Base-by-base conservation (phyloP, 2,329 filamentous ascomycete genomes). In the Diaporthe vaccinii region DNA sequence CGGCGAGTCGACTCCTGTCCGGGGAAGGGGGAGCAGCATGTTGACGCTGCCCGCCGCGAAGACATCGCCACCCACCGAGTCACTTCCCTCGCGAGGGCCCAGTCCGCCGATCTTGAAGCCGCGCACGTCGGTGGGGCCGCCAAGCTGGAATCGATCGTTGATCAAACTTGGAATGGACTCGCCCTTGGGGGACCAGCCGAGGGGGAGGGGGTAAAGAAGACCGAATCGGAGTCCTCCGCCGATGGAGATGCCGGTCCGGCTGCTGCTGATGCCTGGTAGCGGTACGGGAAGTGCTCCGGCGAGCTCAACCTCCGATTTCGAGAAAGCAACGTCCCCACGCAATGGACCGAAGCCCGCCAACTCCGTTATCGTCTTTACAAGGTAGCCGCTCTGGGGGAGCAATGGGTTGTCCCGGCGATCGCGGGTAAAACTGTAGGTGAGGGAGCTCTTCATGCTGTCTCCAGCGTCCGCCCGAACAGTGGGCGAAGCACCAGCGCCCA, bases 61-160 rank as follows among this genome's bases (percentile, higher is more conserved):
- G 15, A 98, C 86, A 82, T 99, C 97, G 34, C 97, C 97, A 17
- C 97, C 97, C 0, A 98, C 91, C 0, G 96, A 92, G 84, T 99
- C 96, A 25, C 87, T 84, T 1, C 95, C 94, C 80, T 98, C 96
- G 77, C 94, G 93, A 5, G 97, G 96, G 12, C 97, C 97, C 8
- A 99, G 89, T 1, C 97, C 97, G 28, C 93, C 94, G 31, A 98
- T 90, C 75, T 95, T 93, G 88, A 99, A 99, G 2, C 97, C 97
- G 73, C 97, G 94, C 20, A 99, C 94, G 81, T 98, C 96, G 4
- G 95, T 98, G 4, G 97, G 96, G 0, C 97, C 97, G 58, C 97
- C 97, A 44, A 99, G 93, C 81, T 95, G 92, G 86, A 99, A 99
- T 59, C 97, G 95, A 83, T 99, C 97, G 82, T 97, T 98, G 80